Base-by-base conservation (phyloP, 129 eudicot species). In the Flaveria trinervia region DNA sequence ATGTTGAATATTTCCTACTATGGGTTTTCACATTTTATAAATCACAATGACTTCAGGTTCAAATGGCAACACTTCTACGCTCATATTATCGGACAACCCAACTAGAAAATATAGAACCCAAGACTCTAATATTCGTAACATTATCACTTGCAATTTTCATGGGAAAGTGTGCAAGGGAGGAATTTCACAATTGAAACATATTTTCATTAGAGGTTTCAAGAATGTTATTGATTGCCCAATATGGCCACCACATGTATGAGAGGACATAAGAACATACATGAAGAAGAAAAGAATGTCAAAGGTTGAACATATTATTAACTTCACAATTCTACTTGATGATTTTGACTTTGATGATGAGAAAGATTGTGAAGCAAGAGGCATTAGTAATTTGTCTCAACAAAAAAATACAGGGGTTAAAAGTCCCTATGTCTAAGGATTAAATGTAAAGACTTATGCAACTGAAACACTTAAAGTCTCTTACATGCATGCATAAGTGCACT, bases 361-460 rank as follows among this genome's bases (percentile, higher is more conserved):
- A 28, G 33, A 28, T 43, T 66, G 28, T 41, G 33, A n/a, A 7
- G 72, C n/a, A 67, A 50, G 41, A 11, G 30, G 3, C 3, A 6
- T 12, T 41, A n/a, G 48, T 16, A 17, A 2, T 2, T 2, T 41
- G 60, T n/a, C 23, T 66, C 23, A n/a, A n/a, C 10, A 13, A n/a
- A 62, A 80, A 26, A 80, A 51, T 26, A 1, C 70, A 51, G 73
- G 28, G 57, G 49, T 52, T 56, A 73, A 51, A 15, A 75, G 70
- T 50, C 70, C 61, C 1, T 0, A 17, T 71, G 54, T n/a, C n/a
- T n/a, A n/a, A n/a, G n/a, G n/a, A n/a, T n/a, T n/a, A n/a, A n/a
- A n/a, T n/a, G n/a, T n/a, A n/a, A n/a, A n/a, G n/a, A n/a, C n/a
- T n/a, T n/a, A n/a, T n/a, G n/a, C n/a, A n/a, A n/a, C n/a, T n/a